phyloP scores from a whole-genome alignment of 106 monocot species.

The Iris macrosiphon region DNA sequence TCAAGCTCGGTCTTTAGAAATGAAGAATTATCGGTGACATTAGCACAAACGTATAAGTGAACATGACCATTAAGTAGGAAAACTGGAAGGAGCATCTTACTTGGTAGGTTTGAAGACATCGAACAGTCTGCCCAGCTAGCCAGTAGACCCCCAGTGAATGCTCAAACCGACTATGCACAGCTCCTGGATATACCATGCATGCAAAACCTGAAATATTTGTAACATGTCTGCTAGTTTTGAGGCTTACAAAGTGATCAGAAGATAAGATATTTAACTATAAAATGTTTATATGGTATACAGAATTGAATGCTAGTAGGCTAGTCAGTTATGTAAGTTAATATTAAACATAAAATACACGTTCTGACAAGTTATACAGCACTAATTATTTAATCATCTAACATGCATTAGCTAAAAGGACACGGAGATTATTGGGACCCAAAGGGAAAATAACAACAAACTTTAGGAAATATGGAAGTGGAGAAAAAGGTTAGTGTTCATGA shows the following conservation, averaged over 20 bases:
- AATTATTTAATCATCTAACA: too few relatives aligned
- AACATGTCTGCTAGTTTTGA: neutral
- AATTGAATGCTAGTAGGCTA: too few relatives aligned
- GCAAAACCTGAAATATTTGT: slow-evolving; percentile 54
- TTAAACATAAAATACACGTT: too few relatives aligned
- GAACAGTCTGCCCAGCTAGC: slow-evolving; percentile 75
- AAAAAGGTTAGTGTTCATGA: too few relatives aligned
- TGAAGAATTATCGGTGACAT: neutral
- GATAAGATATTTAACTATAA: too few relatives aligned
- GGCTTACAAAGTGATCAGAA: neutral
- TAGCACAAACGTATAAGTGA: slow-evolving; percentile 1
- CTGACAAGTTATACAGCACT: too few relatives aligned
- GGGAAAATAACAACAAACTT: too few relatives aligned
- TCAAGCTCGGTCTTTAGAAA: slow-evolving; percentile 70
- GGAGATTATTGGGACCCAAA: too few relatives aligned
- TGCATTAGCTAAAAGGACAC: too few relatives aligned
- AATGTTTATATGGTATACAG: too few relatives aligned
- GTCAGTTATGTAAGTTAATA: too few relatives aligned
- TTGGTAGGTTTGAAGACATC: slow-evolving; percentile 64
- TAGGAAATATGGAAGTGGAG: too few relatives aligned
- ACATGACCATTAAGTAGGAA: neutral
- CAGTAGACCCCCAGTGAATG: slow-evolving; percentile 94
- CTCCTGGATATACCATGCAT: slow-evolving; percentile 92
- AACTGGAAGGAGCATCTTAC: slow-evolving; percentile 22
- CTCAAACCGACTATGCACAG: slow-evolving; percentile 91